Evolutionary conservation across 345 rosid species (phyloP).

Genomic region (Populus euphratica): DNA sequence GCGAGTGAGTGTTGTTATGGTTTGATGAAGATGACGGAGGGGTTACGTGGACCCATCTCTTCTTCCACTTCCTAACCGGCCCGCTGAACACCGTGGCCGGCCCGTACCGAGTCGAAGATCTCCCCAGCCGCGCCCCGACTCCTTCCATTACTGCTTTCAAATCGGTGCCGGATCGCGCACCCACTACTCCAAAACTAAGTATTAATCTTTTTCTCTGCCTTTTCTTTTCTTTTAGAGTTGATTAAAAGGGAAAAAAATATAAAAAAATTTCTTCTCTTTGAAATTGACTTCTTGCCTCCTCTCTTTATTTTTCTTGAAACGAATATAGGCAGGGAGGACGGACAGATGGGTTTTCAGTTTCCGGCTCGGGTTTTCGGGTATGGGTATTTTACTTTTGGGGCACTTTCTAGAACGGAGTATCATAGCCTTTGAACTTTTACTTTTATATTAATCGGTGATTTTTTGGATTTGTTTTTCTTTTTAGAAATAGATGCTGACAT

Average conservation of each 20-base stretch:
- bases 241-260: background rate
- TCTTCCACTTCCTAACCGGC: slow-evolving; percentile 96
- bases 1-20: slow-evolving; percentile 18
- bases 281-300: background rate
- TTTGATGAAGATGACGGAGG: slow-evolving; percentile 31
- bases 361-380: too few species aligned
- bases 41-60: slow-evolving; percentile 85
- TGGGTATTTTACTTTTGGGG: too few species aligned
- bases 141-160: slow-evolving; percentile 66
- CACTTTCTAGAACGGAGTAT: too few species aligned
- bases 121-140: slow-evolving; percentile 92
- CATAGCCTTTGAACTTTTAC: too few species aligned
- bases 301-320: background rate
- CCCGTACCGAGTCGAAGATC: slow-evolving; percentile 94
- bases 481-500: too few species aligned
- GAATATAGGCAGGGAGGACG: background rate
- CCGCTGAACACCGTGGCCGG: slow-evolving; percentile 95
- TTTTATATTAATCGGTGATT: too few species aligned
- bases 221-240: background rate
- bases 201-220: background rate
- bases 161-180: background rate
- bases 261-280: background rate
- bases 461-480: too few species aligned
- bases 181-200: background rate
- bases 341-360: too few species aligned